Percentiles rank a stretch among this genome's conserved stretches.
These are phyloP conservation scores for Streptanthus diversifolius DNA, from an alignment of 345 rosid genomes.

Conservation along the genomic window DNA sequence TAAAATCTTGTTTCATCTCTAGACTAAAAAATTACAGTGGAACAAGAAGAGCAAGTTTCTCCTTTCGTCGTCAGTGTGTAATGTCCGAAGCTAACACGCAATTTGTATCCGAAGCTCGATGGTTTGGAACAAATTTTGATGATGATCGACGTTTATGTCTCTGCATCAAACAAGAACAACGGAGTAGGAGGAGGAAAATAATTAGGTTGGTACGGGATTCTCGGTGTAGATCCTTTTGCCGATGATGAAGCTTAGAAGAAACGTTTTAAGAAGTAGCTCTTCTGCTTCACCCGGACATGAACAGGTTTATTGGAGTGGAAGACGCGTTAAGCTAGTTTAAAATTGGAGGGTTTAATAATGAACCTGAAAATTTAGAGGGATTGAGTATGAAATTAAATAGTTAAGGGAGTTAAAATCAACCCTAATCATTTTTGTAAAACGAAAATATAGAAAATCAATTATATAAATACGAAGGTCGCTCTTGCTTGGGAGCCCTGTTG, in stretches of 20 bases:
- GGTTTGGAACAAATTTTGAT: neutral
- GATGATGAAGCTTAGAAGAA: conserved; percentile 56
- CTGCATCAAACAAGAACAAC: neutral
- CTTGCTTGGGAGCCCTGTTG: too few species aligned
- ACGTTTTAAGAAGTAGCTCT: conserved; percentile 62
- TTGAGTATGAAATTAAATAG: too few species aligned
- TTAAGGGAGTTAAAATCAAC: too few species aligned
- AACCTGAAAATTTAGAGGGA: too few species aligned
- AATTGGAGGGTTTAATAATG: too few species aligned
- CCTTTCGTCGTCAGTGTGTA: neutral
- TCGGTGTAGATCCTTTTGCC: conserved; percentile 51
- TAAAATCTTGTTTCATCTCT: too few species aligned
- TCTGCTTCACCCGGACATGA: conserved; percentile 73
- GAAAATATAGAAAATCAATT: neutral
- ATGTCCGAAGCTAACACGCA: too few species aligned
- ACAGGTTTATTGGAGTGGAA: neutral
- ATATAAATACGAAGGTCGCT: too few species aligned
- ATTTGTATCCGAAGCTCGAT: conserved; percentile 29
- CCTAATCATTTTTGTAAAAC: neutral
- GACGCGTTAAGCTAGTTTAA: neutral
- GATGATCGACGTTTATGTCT: conserved; percentile 4
- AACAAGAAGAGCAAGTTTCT: neutral
- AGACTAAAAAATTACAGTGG: too few species aligned
- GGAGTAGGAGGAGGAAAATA: conserved; percentile 42
- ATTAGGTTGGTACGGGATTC: conserved; percentile 66